Base-by-base conservation (phyloP, 192 early-diverging fungal species). In the Bifiguratus adelaidae region DNA sequence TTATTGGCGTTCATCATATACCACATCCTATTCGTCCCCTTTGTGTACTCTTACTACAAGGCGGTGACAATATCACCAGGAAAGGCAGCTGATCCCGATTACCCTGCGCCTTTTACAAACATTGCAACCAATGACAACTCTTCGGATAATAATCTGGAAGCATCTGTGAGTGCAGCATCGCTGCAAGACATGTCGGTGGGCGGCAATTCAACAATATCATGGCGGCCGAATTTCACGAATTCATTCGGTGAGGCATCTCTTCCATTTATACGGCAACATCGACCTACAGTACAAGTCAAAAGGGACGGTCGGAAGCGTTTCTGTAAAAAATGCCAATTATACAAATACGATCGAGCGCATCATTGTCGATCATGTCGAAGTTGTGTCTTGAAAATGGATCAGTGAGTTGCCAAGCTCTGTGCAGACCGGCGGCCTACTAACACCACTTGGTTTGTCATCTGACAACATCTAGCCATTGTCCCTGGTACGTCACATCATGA, bases 351-450 rank as follows among this genome's bases (percentile, higher is more conserved):
- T 37, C 44, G 61, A 23, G 40, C 51, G 9, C 61, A 64, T 30
- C 61, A 64, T 15, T 64, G 61, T 30, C 30, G 61, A 27, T 52
- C 44, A 5, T 64, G 61, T 26, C 56, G 57, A 36, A 61, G 55
- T 44, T 58, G 55, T 30, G 36, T 58, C 13, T 41, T 58, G 26
- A 64, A 64, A 26, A 64, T 64, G 61, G 61, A 64, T 30, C 61
- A 64, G 61, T 64, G 48, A 57, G 61, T 55, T 13, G 7, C 7
- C 0, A 4, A 7, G 30, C 15, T 9, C 3, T 20, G 29, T 28
- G n/a, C n/a, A n/a, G n/a, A n/a, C n/a, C n/a, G n/a, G n/a, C n/a
- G n/a, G n/a, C n/a, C n/a, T n/a, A n/a, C n/a, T n/a, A n/a, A n/a
- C n/a, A 20, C 26, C 20, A 5, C 5, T 27, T 15, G 19, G 20